Evolutionary conservation across 1,284 basidiomycete species (phyloP).

Genomic region (Cutaneotrichosporon sp.): DNA sequence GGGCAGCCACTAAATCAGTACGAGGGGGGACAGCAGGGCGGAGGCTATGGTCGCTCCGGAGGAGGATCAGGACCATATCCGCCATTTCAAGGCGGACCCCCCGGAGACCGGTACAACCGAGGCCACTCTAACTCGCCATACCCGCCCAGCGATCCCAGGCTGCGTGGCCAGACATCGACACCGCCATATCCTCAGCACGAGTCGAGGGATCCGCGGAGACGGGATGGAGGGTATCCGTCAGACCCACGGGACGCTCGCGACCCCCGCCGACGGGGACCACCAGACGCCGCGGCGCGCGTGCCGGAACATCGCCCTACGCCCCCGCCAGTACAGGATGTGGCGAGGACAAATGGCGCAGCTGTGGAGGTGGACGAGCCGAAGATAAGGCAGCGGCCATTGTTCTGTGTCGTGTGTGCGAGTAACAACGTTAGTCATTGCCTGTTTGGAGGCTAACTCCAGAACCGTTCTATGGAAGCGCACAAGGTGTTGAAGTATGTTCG

Average conservation of each 20-base stretch:
- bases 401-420: conserved; percentile 97
- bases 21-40: conserved; percentile 1
- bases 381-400: conserved; percentile 60
- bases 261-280: background rate
- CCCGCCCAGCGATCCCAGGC: background rate
- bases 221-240: background rate
- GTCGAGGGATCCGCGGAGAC: background rate
- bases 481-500: conserved; percentile 77
- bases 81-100: background rate
- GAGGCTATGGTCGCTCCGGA: conserved; percentile 4
- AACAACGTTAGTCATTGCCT: conserved; percentile 68
- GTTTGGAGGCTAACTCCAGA: conserved; percentile 56
- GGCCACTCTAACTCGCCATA: conserved; percentile 1
- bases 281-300: background rate
- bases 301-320: conserved; percentile 5
- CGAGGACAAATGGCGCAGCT: conserved; percentile 2
- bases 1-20: background rate
- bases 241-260: conserved; percentile 6
- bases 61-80: conserved; percentile 1
- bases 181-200: conserved; percentile 3
- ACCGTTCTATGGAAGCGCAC: conserved; percentile 99
- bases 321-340: background rate
- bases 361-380: conserved; percentile 13
- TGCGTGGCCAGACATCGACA: background rate
- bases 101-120: background rate